phyloP scores from a whole-genome alignment of 2,329 filamentous ascomycete genomes.

The Sclerotinia subarctica region DNA sequence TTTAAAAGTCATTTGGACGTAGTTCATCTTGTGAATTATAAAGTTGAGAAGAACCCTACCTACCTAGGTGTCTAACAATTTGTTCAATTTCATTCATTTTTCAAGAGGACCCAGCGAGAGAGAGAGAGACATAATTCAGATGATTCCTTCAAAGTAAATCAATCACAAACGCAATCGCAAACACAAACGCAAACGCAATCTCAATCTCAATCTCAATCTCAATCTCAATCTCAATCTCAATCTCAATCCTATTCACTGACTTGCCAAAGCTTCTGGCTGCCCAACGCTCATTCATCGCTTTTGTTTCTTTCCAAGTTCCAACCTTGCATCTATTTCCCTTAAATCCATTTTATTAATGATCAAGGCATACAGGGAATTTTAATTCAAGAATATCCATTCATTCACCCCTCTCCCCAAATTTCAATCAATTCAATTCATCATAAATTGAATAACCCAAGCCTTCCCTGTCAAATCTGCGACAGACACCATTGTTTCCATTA shows the following conservation, averaged over 20 bases:
- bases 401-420: slow-evolving; percentile 9
- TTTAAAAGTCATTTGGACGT: background rate
- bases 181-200: background rate
- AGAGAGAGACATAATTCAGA: background rate
- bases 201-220: background rate
- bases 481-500: slow-evolving; percentile 24
- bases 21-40: background rate
- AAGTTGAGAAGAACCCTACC: background rate
- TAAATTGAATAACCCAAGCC: slow-evolving; percentile 8
- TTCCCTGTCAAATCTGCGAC: slow-evolving; percentile 33
- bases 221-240: background rate
- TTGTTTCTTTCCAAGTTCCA: background rate
- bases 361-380: slow-evolving; percentile 7
- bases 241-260: too few relatives aligned
- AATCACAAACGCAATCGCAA: background rate
- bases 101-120: background rate
- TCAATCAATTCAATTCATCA: slow-evolving; percentile 11
- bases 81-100: background rate
- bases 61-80: background rate
- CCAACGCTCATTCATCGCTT: background rate
- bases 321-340: background rate
- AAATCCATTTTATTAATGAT: slow-evolving; percentile 15
- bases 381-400: background rate
- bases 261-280: background rate
- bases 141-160: background rate